Evolutionary conservation across 225 moss, liverwort and hornwort species (phyloP).

Genomic region (Sphagnum contortum): DNA sequence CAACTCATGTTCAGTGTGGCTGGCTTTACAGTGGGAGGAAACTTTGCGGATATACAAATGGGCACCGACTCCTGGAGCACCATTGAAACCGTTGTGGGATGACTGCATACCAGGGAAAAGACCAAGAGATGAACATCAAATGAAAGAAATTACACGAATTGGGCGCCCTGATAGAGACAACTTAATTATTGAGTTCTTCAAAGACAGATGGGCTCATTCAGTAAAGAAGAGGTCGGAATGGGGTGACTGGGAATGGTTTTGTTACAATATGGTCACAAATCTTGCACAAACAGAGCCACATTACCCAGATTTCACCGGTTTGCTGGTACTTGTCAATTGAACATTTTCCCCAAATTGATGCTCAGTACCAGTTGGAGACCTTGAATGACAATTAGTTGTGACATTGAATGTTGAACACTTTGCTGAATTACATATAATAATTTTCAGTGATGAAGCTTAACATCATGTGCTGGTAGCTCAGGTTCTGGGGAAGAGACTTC

Average conservation of each 20-base stretch:
- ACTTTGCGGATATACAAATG: constrained; percentile 20
- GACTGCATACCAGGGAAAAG: constrained; percentile 1
- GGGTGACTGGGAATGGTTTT: constrained; percentile 31
- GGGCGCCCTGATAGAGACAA: constrained; percentile 15
- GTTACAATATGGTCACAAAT: constrained; percentile 12
- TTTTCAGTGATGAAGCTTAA: too few relatives aligned
- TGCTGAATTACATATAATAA: too few relatives aligned
- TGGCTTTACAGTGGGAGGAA: constrained; percentile 18
- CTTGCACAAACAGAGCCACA: constrained; percentile 16
- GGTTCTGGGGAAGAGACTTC: too few relatives aligned
- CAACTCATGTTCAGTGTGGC: too few relatives aligned
- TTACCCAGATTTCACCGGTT: constrained; percentile 21
- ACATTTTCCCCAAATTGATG: not conserved
- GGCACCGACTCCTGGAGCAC: constrained; percentile 3
- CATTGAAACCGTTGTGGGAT: constrained; percentile 15
- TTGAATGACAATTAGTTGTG: too few relatives aligned
- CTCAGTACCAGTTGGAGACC: too few relatives aligned
- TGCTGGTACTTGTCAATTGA: constrained; percentile 9
- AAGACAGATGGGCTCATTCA: constrained; percentile 20
- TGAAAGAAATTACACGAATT: not conserved
- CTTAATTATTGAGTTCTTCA: constrained; percentile 27
- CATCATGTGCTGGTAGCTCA: too few relatives aligned
- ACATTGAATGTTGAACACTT: too few relatives aligned
- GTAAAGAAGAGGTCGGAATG: constrained; percentile 15
- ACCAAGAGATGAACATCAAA: not conserved